phyloP scores from a whole-genome alignment of 2,329 filamentous ascomycete genomes.

The Aspergillus fijiensis region DNA sequence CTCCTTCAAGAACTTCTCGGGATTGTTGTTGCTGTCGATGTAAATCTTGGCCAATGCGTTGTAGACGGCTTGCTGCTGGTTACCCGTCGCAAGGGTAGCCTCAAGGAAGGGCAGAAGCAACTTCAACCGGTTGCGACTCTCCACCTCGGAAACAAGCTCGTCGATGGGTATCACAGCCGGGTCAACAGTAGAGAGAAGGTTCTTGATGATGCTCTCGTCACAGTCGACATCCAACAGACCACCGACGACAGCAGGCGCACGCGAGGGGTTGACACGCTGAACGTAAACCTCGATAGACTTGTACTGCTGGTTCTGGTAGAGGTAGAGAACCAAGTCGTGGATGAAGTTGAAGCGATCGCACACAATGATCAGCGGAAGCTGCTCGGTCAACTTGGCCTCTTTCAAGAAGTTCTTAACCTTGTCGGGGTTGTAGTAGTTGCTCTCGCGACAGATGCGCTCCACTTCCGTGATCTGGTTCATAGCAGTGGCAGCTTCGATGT shows the following conservation, averaged over 20 bases:
- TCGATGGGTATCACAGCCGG: constrained; percentile 86
- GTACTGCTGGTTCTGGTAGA: constrained; percentile 99
- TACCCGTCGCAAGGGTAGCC: constrained; percentile 81
- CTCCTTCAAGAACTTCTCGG: constrained; percentile 94
- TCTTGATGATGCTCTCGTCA: constrained; percentile 94
- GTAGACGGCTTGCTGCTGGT: constrained; percentile 94
- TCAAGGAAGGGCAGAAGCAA: constrained; percentile 94
- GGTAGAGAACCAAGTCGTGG: constrained; percentile 90
- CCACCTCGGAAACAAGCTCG: constrained; percentile 90
- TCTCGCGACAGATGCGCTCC: constrained; percentile 94
- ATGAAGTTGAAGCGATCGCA: constrained; percentile 99
- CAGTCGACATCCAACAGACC: constrained; percentile 95
- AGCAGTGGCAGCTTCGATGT: constrained; percentile 93
- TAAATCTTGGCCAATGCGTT: constrained; percentile 99
- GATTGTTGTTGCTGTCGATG: constrained; percentile 97
- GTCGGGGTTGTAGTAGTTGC: constrained; percentile 83
- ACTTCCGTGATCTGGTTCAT: constrained; percentile 95
- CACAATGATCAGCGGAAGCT: constrained; percentile 94
- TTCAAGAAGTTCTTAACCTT: constrained; percentile 99
- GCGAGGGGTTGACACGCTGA: constrained; percentile 87
- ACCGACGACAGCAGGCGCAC: constrained; percentile 89
- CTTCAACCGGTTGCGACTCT: constrained; percentile 92
- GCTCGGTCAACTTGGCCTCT: constrained; percentile 87
- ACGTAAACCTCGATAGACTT: constrained; percentile 98
- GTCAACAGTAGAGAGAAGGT: constrained; percentile 79